Conservation (phyloP, 1,284 basidiomycete genomes). For the Cutaneotrichosporon curvatum region DNA sequence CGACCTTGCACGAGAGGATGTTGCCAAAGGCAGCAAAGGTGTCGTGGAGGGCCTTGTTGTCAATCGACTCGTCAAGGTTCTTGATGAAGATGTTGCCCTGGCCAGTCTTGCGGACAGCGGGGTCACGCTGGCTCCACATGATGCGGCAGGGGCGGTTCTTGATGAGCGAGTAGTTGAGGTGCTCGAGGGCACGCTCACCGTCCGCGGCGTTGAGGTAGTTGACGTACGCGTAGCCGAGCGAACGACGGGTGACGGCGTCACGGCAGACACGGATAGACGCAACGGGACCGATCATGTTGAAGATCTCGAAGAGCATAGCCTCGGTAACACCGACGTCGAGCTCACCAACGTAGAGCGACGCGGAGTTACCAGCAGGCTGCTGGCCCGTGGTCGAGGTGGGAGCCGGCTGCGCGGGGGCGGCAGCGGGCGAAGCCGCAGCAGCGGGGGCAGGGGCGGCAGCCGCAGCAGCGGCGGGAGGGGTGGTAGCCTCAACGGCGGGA, state of each 20-base stretch:
- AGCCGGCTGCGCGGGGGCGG: constrained; percentile 43
- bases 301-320: constrained; percentile 99
- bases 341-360: constrained; percentile 98
- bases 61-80: constrained; percentile 95
- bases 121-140: constrained; percentile 99
- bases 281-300: constrained; percentile 99
- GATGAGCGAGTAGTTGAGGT: constrained; percentile 99
- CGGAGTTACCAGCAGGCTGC: constrained; percentile 61
- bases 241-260: constrained; percentile 98
- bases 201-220: constrained; percentile 96
- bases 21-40: constrained; percentile 99
- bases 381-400: constrained; percentile 57
- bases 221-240: constrained; percentile 99
- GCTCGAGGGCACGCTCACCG: constrained; percentile 98
- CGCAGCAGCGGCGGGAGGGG: constrained; percentile 25
- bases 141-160: constrained; percentile 98
- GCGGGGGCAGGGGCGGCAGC: constrained; percentile 24
- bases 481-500: constrained; percentile 32
- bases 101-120: constrained; percentile 96
- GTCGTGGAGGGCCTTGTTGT: constrained; percentile 99
- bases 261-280: constrained; percentile 99
- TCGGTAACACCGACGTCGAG: constrained; percentile 96
- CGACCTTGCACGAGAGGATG: constrained; percentile 99
- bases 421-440: constrained; percentile 22
- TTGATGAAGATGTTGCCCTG: constrained; percentile 99